Conservation (phyloP, 1,284 basidiomycete species). For the Microbotryum scabiosae region DNA sequence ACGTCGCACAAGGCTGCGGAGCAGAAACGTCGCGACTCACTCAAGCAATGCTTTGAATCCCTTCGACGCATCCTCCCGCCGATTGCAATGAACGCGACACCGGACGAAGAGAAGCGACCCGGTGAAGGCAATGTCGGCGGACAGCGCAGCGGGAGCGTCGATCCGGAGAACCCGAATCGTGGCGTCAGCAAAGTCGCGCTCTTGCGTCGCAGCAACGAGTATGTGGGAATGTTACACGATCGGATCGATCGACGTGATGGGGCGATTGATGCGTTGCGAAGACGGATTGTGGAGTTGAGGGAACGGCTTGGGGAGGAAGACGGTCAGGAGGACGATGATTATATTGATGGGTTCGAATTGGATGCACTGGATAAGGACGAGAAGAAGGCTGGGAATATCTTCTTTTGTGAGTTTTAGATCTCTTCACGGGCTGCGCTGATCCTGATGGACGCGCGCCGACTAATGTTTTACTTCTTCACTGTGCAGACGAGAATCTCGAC, state of each 20-base stretch:
- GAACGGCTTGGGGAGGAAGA: conserved; percentile 15
- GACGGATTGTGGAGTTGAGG: conserved; percentile 30
- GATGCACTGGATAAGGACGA: conserved; percentile 28
- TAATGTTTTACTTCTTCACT: not conserved
- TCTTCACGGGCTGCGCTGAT: not conserved
- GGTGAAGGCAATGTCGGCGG: conserved; percentile 37
- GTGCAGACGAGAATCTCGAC: conserved; percentile 27
- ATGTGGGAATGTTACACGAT: conserved; percentile 63
- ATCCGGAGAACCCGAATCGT: conserved; percentile 69
- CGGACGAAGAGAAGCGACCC: conserved; percentile 31
- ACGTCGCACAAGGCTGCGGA: conserved; percentile 95
- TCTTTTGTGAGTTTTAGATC: conserved; percentile 18
- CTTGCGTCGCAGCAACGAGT: conserved; percentile 81
- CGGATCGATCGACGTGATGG: conserved; percentile 73
- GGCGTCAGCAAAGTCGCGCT: conserved; percentile 93
- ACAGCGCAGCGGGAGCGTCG: conserved; percentile 30
- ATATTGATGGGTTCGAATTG: conserved; percentile 20
- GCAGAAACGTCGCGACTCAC: conserved; percentile 88
- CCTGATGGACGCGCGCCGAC: too few species aligned
- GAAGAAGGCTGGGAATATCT: conserved; percentile 21
- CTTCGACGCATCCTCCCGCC: conserved; percentile 78
- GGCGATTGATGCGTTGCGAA: conserved; percentile 62
- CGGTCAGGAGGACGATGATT: conserved; percentile 21
- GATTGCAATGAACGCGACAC: conserved; percentile 44
- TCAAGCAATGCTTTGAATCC: conserved; percentile 94